Evolutionary conservation across 2,329 filamentous ascomycete genomes (phyloP), one percentile per base, ranked within the genome.

Genomic region (Talaromyces amestolkiae): DNA sequence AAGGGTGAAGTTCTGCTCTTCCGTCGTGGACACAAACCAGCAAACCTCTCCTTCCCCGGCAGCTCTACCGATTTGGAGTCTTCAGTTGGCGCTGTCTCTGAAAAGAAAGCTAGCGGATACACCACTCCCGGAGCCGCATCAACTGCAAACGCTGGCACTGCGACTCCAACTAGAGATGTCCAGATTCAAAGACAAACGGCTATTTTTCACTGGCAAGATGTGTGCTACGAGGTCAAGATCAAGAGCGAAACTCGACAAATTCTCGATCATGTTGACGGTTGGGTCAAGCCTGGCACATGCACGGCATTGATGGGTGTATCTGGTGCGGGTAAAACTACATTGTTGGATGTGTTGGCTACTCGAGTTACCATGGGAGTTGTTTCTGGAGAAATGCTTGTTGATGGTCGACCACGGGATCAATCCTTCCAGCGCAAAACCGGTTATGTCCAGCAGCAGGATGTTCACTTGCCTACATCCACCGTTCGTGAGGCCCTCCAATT

Each of bases 371-470:
- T 95, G 88, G 93, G 93, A 78, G 89, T 96, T 19, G 91, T 97
- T 58, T 88, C 86, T 7, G 93, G 93, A 63, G 89, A 94, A 71
- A 95, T 96, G 89, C 79, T 92, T n/a, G 89, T 93, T 8, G 90
- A 93, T 70, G 91, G 91, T 1, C 84, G 82, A 43, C 88, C 86
- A 33, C 87, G 91, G 56, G 92, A 96, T 70, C 84, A 84, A 51
- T 92, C 90, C 0, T 97, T 97, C 84, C 93, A 96, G 77, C 90
- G 93, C 69, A 95, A 94, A 80, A 96, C 92, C 0, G 93, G 93
- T 58, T 96, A 96, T 71, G 93, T 93, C 41, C 92, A 96, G 74
- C 93, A 97, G 76, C 92, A 96, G 75, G 93, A 97, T 85, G 84
- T 97, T 15, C 93, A 97, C 75, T 83, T 96, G 51, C 84, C 89